Conservation (phyloP, 208 protist genomes). For the Wallacemonas sp. region DNA sequence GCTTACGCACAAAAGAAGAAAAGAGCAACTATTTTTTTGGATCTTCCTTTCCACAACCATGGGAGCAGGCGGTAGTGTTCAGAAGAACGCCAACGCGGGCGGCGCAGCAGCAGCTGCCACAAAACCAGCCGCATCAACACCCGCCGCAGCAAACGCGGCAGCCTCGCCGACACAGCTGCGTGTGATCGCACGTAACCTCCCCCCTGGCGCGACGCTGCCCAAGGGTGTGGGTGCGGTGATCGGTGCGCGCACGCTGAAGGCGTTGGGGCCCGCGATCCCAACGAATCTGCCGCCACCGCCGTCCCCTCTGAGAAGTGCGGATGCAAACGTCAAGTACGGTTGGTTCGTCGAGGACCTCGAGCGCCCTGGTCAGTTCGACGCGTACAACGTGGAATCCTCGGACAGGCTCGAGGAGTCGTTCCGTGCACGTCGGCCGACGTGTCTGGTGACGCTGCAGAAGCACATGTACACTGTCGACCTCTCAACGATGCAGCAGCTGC, state of each 20-base stretch:
- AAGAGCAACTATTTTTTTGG: constrained; percentile 10
- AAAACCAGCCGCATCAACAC: background rate
- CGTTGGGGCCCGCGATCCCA: background rate
- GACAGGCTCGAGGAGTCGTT: constrained; percentile 66
- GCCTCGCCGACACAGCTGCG: constrained; percentile 15
- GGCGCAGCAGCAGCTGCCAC: constrained; percentile 16
- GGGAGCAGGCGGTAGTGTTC: constrained; percentile 48
- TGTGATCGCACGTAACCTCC: constrained; percentile 24
- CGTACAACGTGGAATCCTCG: constrained; percentile 49
- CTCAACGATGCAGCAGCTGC: constrained; percentile 50
- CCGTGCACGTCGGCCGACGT: constrained; percentile 24
- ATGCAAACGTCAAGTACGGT: constrained; percentile 22
- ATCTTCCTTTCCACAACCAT: constrained; percentile 23
- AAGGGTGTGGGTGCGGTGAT: constrained; percentile 30
- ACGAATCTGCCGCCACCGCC: constrained; percentile 16
- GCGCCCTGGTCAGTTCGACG: constrained; percentile 54
- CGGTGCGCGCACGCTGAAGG: constrained; percentile 11
- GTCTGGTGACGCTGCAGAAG: constrained; percentile 57
- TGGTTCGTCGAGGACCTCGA: constrained; percentile 78
- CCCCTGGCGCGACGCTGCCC: constrained; percentile 24
- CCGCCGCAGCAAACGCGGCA: background rate
- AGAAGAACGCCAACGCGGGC: background rate
- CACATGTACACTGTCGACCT: constrained; percentile 68
- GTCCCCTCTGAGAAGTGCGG: background rate
- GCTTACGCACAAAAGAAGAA: background rate